Evolutionary conservation across 148 eudicot genomes (phyloP), one percentile per base, ranked within the genome.

Genomic region (Salicornia ramosissima): DNA sequence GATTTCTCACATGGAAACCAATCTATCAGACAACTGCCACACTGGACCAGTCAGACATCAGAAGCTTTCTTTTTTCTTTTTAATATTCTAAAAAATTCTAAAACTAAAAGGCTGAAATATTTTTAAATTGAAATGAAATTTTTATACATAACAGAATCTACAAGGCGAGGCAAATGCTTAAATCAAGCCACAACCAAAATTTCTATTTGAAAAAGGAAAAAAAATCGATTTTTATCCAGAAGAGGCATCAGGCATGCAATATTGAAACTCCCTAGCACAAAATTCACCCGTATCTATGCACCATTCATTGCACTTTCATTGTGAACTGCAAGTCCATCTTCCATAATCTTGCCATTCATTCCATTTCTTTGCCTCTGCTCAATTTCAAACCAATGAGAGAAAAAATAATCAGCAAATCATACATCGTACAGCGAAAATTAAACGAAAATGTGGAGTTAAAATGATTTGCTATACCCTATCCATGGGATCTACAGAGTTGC

Each of bases 311-410:
- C 85, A 57, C 77, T 59, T 65, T 90, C 97, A 47, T 60, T 80
- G 71, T 87, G 94, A 24, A 72, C 80, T 10, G 74, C 52, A 21
- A 63, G 87, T 39, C 86, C 83, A 40, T 90, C 86, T 31, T 92
- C 96, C 61, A 75, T 51, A 15, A 77, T 76, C 82, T 92, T 92
- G 22, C 96, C 96, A 65, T 92, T 90, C 73, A 85, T 77, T 69
- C 87, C 96, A 40, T 86, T 90, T 77, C 91, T 86, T 70, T 77
- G 83, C 67, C 97, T 84, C 97, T 92, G 93, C 31, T 73, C 16
- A 55, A 36, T 40, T 63, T 42, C 15, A 65, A 28, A 54, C 25
- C 47, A 33, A 52, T 11, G 24, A 21, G 58, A 63, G 8, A 49
- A 6, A 49, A 49, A 49, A 15, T 19, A 5, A 70, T 16, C 31